phyloP scores from a whole-genome alignment of 2,329 filamentous ascomycete genomes.

The Stromatinia cepivora region DNA sequence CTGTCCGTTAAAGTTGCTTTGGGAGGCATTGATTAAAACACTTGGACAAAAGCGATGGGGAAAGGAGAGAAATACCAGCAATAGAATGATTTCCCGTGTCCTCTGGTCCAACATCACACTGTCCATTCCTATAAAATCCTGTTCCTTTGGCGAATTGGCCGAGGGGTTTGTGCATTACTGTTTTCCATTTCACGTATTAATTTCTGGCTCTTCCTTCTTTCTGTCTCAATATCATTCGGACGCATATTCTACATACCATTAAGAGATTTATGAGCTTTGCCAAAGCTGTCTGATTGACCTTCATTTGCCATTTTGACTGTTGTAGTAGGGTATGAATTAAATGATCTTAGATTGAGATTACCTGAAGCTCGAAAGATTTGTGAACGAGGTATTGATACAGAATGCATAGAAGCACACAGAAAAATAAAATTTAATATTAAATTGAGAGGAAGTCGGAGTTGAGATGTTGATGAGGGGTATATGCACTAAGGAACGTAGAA shows the following conservation, averaged over 20 bases:
- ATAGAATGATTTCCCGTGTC: constrained; percentile 62
- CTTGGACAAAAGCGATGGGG: neutral
- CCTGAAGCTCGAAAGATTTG: neutral
- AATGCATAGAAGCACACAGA: neutral
- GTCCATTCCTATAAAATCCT: constrained; percentile 61
- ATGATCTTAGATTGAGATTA: too few species aligned
- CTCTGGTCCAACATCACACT: constrained; percentile 53
- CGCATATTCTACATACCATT: constrained; percentile 26
- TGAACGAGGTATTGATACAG: neutral
- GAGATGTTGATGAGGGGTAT: neutral
- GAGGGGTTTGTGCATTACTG: constrained; percentile 60
- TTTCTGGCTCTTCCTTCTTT: neutral
- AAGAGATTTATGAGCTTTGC: constrained; percentile 16
- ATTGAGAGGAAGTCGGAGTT: neutral
- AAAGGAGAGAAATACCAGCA: constrained; percentile 41
- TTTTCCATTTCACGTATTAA: neutral
- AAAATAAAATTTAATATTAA: neutral
- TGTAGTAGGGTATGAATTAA: neutral
- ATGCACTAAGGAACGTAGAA: neutral
- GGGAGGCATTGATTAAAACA: neutral
- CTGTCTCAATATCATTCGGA: constrained; percentile 9
- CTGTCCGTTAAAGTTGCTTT: constrained; percentile 55
- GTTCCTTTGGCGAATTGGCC: constrained; percentile 57
- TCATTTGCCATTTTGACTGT: neutral
- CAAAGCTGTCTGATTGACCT: constrained; percentile 9